Evolutionary conservation across 257 asterid genomes (phyloP).

Genomic region (Scutellaria baicalensis): DNA sequence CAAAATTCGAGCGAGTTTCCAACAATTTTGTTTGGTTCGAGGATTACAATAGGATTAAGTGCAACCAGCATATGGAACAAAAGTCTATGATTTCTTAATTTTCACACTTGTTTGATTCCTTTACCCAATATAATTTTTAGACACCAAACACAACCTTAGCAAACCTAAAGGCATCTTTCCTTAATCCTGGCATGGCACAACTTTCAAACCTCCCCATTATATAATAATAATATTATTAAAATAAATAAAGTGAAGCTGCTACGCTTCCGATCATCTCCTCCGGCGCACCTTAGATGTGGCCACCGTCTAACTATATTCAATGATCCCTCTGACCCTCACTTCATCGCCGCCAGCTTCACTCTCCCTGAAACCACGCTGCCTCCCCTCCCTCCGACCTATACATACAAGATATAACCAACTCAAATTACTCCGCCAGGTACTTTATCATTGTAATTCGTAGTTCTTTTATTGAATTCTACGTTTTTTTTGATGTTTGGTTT

Average conservation of each 20-base stretch:
- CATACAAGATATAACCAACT: conserved; percentile 19
- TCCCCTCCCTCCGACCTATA: conserved; percentile 30
- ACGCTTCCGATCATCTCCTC: conserved; percentile 7
- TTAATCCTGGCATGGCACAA: conserved; percentile 7
- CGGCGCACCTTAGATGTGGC: conserved; percentile 33
- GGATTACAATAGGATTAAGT: too few relatives aligned
- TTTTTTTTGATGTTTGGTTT: background rate
- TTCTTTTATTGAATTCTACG: background rate
- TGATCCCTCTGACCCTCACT: conserved; percentile 39
- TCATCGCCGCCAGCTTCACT: conserved; percentile 30
- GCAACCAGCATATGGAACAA: too few relatives aligned
- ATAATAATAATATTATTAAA: background rate
- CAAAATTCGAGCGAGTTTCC: too few relatives aligned
- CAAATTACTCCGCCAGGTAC: conserved; percentile 26
- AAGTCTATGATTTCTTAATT: too few relatives aligned
- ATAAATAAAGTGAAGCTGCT: background rate
- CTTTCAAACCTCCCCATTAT: conserved; percentile 4
- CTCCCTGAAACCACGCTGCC: conserved; percentile 23
- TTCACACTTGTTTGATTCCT: too few relatives aligned
- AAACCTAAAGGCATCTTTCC: too few relatives aligned
- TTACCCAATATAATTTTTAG: too few relatives aligned
- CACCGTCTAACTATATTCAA: conserved; percentile 24
- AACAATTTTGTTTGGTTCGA: too few relatives aligned
- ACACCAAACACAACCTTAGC: too few relatives aligned
- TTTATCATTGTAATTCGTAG: background rate